Evolutionary conservation across 2,329 filamentous ascomycete species (phyloP).

Genomic region (Dendryphion nanum): DNA sequence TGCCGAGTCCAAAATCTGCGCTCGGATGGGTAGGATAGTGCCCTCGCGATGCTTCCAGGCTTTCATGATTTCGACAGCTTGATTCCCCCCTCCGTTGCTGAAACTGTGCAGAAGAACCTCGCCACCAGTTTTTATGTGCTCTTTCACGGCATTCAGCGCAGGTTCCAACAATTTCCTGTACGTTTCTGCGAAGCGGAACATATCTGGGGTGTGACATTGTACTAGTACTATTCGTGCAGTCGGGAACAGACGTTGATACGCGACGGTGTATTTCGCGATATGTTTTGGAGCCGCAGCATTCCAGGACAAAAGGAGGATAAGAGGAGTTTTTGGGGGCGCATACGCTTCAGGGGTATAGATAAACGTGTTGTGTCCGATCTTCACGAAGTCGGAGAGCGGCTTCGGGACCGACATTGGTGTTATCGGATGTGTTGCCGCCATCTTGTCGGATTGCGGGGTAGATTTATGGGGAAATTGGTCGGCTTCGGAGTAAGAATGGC

Average conservation of each 20-base stretch:
- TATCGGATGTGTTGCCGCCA: too few relatives aligned
- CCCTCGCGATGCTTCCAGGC: conserved; percentile 24
- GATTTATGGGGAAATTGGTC: too few relatives aligned
- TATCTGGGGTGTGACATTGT: conserved; percentile 27
- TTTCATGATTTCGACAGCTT: conserved; percentile 31
- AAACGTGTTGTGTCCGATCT: conserved; percentile 34
- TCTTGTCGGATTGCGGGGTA: too few relatives aligned
- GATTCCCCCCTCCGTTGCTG: conserved; percentile 37
- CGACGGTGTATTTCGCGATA: conserved; percentile 37
- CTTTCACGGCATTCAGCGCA: conserved; percentile 23
- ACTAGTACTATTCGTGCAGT: conserved; percentile 30
- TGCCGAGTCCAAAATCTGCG: conserved; percentile 33
- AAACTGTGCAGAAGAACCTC: conserved; percentile 35
- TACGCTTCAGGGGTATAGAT: conserved; percentile 25
- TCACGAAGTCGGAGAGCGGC: conserved; percentile 30
- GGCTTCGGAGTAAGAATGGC: too few relatives aligned
- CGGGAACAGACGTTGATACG: conserved; percentile 32
- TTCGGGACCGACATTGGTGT: conserved; percentile 3
- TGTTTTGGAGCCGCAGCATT: conserved; percentile 35
- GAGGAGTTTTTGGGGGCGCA: conserved; percentile 11
- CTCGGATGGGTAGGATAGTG: conserved; percentile 23
- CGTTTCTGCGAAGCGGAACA: conserved; percentile 20
- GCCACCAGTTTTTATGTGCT: conserved; percentile 20
- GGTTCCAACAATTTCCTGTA: conserved; percentile 20
- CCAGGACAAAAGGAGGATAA: conserved; percentile 36